phyloP scores from a whole-genome alignment of 148 eudicot genomes.

The Polygonum maritimum region DNA sequence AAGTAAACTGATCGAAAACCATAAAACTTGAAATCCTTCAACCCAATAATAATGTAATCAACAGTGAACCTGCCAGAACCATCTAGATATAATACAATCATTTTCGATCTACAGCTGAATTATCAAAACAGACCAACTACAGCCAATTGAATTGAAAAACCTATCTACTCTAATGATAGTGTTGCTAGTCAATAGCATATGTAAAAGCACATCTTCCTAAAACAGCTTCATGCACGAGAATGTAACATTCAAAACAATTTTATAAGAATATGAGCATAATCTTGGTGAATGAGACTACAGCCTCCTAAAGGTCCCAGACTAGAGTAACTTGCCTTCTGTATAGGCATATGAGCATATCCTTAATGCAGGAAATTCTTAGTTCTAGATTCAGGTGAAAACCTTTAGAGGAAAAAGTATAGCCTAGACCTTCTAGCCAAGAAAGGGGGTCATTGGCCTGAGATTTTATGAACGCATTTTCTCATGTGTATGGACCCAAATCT shows the following conservation, averaged over 20 bases:
- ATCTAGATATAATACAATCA: no score
- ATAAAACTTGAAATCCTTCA: background rate
- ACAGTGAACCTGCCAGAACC: background rate
- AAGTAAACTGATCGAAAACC: no score
- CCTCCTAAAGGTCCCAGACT: background rate
- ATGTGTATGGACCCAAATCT: background rate
- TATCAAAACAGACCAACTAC: no score
- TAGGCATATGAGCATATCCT: no score
- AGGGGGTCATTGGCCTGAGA: background rate
- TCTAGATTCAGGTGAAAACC: background rate
- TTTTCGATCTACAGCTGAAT: background rate
- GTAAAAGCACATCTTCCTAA: no score
- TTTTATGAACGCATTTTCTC: background rate
- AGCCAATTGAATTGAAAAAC: no score
- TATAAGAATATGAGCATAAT: background rate
- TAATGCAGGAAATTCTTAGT: background rate
- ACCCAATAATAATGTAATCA: background rate
- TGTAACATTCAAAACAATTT: no score
- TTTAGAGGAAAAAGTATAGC: background rate
- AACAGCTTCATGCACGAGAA: no score
- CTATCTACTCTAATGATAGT: no score
- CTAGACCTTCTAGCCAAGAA: background rate
- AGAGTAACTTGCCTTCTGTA: background rate
- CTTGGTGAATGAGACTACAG: background rate
- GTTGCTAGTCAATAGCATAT: no score